Base-by-base conservation (phyloP, 164 flowering plant genomes). In the Litsea cubeba region DNA sequence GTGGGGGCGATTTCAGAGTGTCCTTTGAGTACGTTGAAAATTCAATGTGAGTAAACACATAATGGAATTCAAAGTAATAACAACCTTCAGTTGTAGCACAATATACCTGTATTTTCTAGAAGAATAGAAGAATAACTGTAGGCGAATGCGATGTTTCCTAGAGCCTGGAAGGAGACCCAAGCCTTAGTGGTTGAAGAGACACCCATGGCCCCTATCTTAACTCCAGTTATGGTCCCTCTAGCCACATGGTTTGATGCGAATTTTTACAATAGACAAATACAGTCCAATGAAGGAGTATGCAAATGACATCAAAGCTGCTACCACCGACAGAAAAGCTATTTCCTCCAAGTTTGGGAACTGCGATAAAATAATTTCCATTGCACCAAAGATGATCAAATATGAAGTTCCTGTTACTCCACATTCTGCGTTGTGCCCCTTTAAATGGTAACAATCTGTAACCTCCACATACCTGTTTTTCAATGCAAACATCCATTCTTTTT, bases 71-170 rank as follows among this genome's bases (percentile, higher is more conserved):
- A 3, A 11, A n/a, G 12, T 62, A 2, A 54, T 54, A 54, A 20
- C n/a, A 12, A 54, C 60, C 20, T 54, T 14, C 60, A 54, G 60
- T 54, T 4, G n/a, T 15, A 54, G 17, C 30, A 24, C 32, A 24
- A 24, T 4, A 23, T 70, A 83, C 88, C 85, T 85, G 86, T 28
- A 85, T 83, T 81, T 81, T 85, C 88, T 1, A 85, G 64, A 35
- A 83, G 70, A 7, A 85, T 63, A 65, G 67, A 60, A 15, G 83
- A 74, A 40, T 75, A 85, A n/a, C 79, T 79, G 60, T 76, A 85
- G 62, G 88, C 86, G 64, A 85, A 83, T 15, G 84, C 88, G 69
- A 85, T 80, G 66, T 85, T 85, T 32, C 85, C 86, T 0, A 85
- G 78, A 70, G 84, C 83, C 74, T 82, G 86, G 51, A 82, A 82